These are phyloP conservation scores for Xylariaceae sp. DNA, from an alignment of 2,329 filamentous ascomycete genomes.

Conservation along the genomic window DNA sequence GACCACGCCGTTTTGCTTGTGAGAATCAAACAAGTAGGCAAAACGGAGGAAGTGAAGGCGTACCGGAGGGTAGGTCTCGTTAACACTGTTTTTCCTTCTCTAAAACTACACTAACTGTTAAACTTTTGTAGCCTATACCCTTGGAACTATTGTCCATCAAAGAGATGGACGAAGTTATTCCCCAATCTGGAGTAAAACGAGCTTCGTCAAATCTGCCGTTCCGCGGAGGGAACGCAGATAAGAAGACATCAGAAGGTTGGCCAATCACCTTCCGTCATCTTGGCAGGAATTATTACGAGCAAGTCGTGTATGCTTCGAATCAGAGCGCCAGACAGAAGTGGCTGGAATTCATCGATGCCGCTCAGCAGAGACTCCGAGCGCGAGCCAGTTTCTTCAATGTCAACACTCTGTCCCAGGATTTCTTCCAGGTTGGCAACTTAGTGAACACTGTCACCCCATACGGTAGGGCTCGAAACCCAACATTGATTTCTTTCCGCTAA, in stretches of 20 bases:
- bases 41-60: conserved; percentile 89
- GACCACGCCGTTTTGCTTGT: conserved; percentile 93
- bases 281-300: conserved; percentile 90
- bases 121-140: conserved; percentile 67
- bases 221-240: conserved; percentile 45
- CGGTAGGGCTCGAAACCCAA: conserved; percentile 51
- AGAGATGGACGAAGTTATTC: conserved; percentile 96
- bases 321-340: conserved; percentile 89
- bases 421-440: conserved; percentile 65
- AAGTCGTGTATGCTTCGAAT: conserved; percentile 82
- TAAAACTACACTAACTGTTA: conserved; percentile 11
- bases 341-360: conserved; percentile 90
- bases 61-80: conserved; percentile 63
- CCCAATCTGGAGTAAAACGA: conserved; percentile 74
- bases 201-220: conserved; percentile 75
- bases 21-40: conserved; percentile 85
- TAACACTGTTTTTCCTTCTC: neutral
- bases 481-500: conserved; percentile 16
- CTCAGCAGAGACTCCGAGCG: conserved; percentile 81
- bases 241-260: conserved; percentile 70
- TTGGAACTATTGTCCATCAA: conserved; percentile 88
- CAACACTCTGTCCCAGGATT: conserved; percentile 54
- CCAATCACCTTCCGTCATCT: conserved; percentile 96
- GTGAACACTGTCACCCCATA: conserved; percentile 95
- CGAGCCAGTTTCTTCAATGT: conserved; percentile 90